Percentiles rank a stretch among this genome's conserved stretches.
phyloP scores from a whole-genome alignment of 2,329 filamentous ascomycete species.

The Didymella pomorum region DNA sequence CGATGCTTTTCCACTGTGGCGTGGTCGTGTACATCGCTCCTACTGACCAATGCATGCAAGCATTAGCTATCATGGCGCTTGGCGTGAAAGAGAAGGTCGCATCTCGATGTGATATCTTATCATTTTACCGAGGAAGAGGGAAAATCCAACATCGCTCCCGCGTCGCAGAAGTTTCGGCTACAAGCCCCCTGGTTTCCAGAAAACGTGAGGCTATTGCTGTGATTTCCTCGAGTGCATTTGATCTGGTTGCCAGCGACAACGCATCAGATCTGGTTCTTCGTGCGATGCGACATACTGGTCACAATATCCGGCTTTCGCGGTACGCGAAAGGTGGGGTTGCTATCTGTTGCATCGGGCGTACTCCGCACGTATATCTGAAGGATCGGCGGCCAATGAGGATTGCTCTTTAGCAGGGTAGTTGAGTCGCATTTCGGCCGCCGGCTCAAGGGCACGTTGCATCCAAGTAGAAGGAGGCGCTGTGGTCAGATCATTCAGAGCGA shows the following conservation, averaged over 20 bases:
- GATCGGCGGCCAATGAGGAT: neutral
- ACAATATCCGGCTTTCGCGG: neutral
- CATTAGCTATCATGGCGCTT: constrained; percentile 11
- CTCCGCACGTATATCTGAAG: neutral
- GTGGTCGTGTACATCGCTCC: neutral
- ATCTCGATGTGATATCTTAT: constrained; percentile 7
- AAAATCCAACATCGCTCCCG: no score
- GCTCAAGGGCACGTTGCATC: neutral
- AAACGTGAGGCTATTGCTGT: no score
- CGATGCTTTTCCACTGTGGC: neutral
- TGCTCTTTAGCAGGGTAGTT: neutral
- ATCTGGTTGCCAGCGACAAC: no score
- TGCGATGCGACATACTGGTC: no score
- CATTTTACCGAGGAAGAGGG: neutral
- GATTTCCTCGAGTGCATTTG: no score
- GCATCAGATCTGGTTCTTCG: no score
- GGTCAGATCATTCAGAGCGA: no score
- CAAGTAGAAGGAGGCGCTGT: no score
- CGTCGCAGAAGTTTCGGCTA: no score
- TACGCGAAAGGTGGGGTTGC: neutral
- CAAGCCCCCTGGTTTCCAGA: no score
- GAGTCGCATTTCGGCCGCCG: neutral
- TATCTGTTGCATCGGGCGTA: neutral
- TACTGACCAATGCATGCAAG: neutral
- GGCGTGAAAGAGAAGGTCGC: constrained; percentile 13